These are phyloP conservation scores for Phaeoacremonium minimum DNA, from an alignment of 2,329 filamentous ascomycete genomes.

Conservation along the genomic window DNA sequence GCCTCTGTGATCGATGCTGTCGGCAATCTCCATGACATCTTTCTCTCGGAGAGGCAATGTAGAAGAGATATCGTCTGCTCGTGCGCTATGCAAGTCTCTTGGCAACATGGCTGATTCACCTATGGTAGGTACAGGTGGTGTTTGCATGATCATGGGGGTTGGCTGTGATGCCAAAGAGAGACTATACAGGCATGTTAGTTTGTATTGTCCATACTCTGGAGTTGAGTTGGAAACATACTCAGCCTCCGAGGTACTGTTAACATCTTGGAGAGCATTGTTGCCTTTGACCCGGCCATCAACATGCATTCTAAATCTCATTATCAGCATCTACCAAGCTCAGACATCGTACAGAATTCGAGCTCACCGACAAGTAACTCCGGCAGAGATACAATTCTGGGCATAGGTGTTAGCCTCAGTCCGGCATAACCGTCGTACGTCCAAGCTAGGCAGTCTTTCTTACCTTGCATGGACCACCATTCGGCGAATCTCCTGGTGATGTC, in stretches of 20 bases:
- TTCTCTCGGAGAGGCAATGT: too few relatives aligned
- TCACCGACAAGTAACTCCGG: not conserved
- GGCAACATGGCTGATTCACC: too few relatives aligned
- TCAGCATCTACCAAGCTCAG: not conserved
- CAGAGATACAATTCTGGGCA: conserved; percentile 3
- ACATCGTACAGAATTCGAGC: not conserved
- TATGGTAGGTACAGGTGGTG: too few relatives aligned
- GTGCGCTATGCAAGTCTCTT: too few relatives aligned
- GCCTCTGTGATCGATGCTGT: too few relatives aligned
- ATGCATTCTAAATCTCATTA: conserved; percentile 4
- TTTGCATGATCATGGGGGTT: too few relatives aligned
- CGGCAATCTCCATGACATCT: too few relatives aligned
- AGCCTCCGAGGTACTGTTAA: not conserved
- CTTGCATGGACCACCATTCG: conserved; percentile 4
- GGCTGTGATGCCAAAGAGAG: too few relatives aligned
- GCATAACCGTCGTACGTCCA: not conserved
- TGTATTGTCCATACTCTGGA: too few relatives aligned
- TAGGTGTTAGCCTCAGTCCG: not conserved
- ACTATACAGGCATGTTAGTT: too few relatives aligned
- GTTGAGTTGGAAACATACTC: too few relatives aligned
- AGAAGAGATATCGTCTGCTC: too few relatives aligned
- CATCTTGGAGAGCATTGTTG: not conserved
- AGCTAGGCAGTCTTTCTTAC: conserved; percentile 1
- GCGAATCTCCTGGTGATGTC: conserved; percentile 1
- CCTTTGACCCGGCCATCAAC: conserved; percentile 5